These are phyloP conservation scores for Vachellia collinsii DNA, from an alignment of 306 rosid genomes.

Conservation along the genomic window DNA sequence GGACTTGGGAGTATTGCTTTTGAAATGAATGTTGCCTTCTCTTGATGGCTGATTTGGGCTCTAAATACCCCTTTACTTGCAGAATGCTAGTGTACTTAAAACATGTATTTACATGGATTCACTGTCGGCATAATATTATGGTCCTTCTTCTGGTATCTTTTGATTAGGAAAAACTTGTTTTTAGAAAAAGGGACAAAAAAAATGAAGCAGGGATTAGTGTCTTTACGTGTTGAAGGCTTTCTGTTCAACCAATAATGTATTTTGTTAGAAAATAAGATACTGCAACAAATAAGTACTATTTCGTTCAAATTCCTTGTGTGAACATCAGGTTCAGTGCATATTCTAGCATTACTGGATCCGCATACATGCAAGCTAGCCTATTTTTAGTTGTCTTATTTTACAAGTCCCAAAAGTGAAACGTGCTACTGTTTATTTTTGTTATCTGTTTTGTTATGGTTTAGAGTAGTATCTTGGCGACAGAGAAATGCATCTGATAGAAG, in stretches of 20 bases:
- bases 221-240: neutral
- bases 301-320: neutral
- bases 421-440: neutral
- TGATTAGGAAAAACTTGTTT: neutral
- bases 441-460: neutral
- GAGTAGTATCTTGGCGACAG: neutral
- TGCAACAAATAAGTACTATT: neutral
- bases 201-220: neutral
- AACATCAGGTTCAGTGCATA: neutral
- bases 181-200: neutral
- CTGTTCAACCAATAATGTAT: neutral
- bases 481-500: neutral
- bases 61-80: neutral
- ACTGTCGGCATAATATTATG: neutral
- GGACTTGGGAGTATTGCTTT: neutral
- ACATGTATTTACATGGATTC: neutral
- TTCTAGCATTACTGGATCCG: neutral
- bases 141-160: neutral
- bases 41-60: slow-evolving; percentile 14
- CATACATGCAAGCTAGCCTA: neutral
- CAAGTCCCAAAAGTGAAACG: neutral
- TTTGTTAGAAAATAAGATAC: neutral
- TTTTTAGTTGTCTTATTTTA: neutral
- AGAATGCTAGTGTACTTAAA: slow-evolving; percentile 21
- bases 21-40: neutral